Percentiles rank a stretch among this genome's conserved stretches.
phyloP scores from a whole-genome alignment of 2,329 filamentous ascomycete species.

The Aureobasidium sp. region DNA sequence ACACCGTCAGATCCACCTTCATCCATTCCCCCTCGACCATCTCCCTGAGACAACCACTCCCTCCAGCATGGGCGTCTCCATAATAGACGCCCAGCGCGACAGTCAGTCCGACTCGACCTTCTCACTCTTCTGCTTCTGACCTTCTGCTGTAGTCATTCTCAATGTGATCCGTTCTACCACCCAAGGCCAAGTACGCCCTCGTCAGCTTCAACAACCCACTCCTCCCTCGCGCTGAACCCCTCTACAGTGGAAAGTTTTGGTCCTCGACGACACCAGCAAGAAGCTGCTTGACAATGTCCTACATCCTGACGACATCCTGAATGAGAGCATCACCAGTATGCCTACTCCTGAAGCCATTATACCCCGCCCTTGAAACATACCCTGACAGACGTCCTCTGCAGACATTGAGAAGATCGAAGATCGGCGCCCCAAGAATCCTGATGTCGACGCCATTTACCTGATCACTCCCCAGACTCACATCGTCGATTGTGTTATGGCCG shows the following conservation, averaged over 20 bases:
- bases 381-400: slow-evolving; percentile 38
- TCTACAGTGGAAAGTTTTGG: slow-evolving; percentile 86
- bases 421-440: slow-evolving; percentile 69
- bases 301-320: slow-evolving; percentile 94
- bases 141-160: slow-evolving; percentile 57
- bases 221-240: not conserved
- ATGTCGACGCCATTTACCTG: slow-evolving; percentile 93
- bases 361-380: not conserved
- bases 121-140: not conserved
- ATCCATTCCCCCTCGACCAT: not conserved
- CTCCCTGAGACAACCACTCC: not conserved
- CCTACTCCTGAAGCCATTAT: slow-evolving; percentile 14
- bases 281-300: slow-evolving; percentile 85
- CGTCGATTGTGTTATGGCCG: slow-evolving; percentile 87
- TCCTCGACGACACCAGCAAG: slow-evolving; percentile 76
- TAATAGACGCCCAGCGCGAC: slow-evolving; percentile 77
- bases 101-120: slow-evolving; percentile 42
- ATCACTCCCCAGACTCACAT: slow-evolving; percentile 80
- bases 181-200: slow-evolving; percentile 55
- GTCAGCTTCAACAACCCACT: not conserved
- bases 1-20: not conserved
- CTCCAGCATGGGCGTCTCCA: slow-evolving; percentile 69
- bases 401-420: slow-evolving; percentile 94
- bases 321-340: slow-evolving; percentile 91
- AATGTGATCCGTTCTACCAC: slow-evolving; percentile 70